Conservation (phyloP, 108 stramenopile genomes). For the Pseudonitzschia pungens region DNA sequence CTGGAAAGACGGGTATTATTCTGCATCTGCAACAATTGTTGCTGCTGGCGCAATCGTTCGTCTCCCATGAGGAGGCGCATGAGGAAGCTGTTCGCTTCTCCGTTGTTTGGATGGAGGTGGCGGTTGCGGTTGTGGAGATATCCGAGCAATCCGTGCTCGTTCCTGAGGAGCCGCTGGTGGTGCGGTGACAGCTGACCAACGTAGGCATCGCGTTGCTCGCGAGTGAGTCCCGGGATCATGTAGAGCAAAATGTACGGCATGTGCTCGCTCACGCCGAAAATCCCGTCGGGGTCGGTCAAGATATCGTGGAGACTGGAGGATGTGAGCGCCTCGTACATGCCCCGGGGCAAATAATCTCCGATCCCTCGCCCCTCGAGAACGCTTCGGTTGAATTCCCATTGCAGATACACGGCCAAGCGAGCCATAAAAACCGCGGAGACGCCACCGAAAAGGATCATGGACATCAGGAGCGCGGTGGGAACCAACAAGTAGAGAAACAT, state of each 20-base stretch:
- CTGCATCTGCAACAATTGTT: slow-evolving; percentile 14
- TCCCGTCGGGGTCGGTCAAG: slow-evolving; percentile 44
- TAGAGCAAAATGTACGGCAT: slow-evolving; percentile 60
- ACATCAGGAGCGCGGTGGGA: slow-evolving; percentile 22
- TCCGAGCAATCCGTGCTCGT: slow-evolving; percentile 51
- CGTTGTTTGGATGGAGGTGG: slow-evolving; percentile 40
- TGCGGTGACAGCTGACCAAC: slow-evolving; percentile 58
- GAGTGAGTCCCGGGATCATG: slow-evolving; percentile 69
- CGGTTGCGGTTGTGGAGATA: slow-evolving; percentile 24
- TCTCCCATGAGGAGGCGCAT: slow-evolving; percentile 49
- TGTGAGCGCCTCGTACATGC: slow-evolving; percentile 42
- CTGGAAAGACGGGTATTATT: neutral
- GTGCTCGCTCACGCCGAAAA: slow-evolving; percentile 43
- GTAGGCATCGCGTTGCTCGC: slow-evolving; percentile 55
- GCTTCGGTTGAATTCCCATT: slow-evolving; percentile 18
- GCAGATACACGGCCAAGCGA: neutral
- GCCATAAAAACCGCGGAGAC: neutral
- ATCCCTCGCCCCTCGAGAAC: slow-evolving; percentile 30
- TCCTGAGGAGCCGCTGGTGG: slow-evolving; percentile 51
- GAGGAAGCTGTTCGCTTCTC: neutral
- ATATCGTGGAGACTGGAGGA: slow-evolving; percentile 65
- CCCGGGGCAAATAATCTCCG: slow-evolving; percentile 44
- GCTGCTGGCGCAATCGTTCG: slow-evolving; percentile 31
- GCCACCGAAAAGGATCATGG: slow-evolving; percentile 14
- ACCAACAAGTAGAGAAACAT: slow-evolving; percentile 18